Percentiles rank a stretch among this genome's conserved stretches.
Evolutionary conservation across 257 asterid genomes (phyloP).

Genomic region (Jasminum sambac): DNA sequence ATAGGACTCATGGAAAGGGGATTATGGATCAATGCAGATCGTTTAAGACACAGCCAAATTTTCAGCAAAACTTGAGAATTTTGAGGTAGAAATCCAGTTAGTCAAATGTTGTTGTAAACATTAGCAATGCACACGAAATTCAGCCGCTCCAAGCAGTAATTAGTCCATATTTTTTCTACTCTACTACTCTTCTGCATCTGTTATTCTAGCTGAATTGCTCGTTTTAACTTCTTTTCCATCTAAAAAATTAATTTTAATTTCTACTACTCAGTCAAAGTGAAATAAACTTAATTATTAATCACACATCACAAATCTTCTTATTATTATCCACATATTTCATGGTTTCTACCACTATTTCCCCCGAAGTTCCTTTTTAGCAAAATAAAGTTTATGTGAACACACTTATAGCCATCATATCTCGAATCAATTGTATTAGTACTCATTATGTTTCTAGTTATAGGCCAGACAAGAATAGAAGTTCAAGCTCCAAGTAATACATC

Average conservation of each 20-base stretch:
- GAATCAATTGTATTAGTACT: background rate
- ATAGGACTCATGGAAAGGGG: background rate
- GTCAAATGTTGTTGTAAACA: background rate
- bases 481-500: background rate
- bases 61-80: background rate
- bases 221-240: no score
- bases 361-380: background rate
- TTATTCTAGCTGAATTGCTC: background rate
- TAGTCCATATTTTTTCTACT: background rate
- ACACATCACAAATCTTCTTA: no score
- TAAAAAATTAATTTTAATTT: no score
- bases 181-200: background rate
- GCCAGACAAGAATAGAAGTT: background rate
- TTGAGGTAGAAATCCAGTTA: background rate
- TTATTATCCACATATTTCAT: no score
- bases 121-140: background rate
- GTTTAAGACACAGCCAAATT: background rate
- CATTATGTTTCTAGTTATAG: background rate
- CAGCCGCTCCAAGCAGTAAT: background rate
- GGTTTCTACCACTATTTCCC: no score
- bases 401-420: background rate
- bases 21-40: background rate
- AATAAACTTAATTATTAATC: no score
- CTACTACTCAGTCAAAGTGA: no score
- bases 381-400: background rate